These are phyloP conservation scores for Cercospora citrullina DNA, from an alignment of 2,329 filamentous ascomycete species.

Conservation along the genomic window DNA sequence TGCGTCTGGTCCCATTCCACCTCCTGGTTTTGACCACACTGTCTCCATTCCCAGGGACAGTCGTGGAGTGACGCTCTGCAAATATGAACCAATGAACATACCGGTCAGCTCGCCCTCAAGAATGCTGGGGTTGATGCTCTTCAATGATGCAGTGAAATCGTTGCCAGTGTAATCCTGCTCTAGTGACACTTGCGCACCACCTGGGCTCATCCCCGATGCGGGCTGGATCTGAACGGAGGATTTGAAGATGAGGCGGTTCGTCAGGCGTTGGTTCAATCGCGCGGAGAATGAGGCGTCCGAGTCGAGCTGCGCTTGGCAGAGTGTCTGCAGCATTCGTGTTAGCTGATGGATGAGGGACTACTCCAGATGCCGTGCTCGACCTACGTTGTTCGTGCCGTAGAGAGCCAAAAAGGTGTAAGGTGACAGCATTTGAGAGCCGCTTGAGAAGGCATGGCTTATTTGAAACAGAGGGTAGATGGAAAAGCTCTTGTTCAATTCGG, in stretches of 20 bases:
- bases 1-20: conserved; percentile 86
- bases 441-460: conserved; percentile 93
- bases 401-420: conserved; percentile 94
- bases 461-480: conserved; percentile 93
- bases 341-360: conserved; percentile 18
- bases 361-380: conserved; percentile 30
- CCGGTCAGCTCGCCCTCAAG: conserved; percentile 91
- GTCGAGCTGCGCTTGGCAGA: conserved; percentile 93
- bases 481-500: conserved; percentile 95
- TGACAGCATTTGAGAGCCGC: conserved; percentile 84
- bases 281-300: conserved; percentile 85
- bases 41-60: conserved; percentile 87
- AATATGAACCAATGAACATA: conserved; percentile 92
- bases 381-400: conserved; percentile 87
- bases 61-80: conserved; percentile 86
- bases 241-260: conserved; percentile 77
- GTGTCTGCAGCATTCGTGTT: conserved; percentile 61
- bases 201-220: conserved; percentile 52
- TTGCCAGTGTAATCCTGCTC: conserved; percentile 93
- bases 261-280: conserved; percentile 93
- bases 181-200: conserved; percentile 85
- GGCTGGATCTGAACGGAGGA: conserved; percentile 81
- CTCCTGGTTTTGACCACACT: conserved; percentile 85
- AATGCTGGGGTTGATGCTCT: conserved; percentile 91
- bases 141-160: conserved; percentile 91